Evolutionary conservation across 106 monocot species (phyloP).

Genomic region (Phalaenopsis equestris): DNA sequence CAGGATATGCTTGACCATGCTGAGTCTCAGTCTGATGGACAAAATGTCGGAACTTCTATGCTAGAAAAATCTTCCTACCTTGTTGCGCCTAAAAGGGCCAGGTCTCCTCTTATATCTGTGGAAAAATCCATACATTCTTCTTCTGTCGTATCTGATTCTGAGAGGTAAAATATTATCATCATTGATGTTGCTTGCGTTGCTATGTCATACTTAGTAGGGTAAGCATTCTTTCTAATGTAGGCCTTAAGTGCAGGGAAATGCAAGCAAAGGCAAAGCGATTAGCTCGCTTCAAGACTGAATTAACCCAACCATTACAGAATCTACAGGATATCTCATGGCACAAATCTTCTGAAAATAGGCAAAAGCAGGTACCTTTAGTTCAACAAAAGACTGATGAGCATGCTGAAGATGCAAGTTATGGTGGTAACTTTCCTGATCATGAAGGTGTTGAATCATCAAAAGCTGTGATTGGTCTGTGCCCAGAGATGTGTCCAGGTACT

Average conservation of each 20-base stretch:
- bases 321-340: slow-evolving; percentile 15
- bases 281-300: slow-evolving; percentile 68
- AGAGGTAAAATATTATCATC: slow-evolving; percentile 31
- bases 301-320: slow-evolving; percentile 37
- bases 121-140: slow-evolving; percentile 9
- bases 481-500: slow-evolving; percentile 97
- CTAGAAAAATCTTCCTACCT: slow-evolving; percentile 9
- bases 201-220: not conserved
- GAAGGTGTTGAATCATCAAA: slow-evolving; percentile 28
- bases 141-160: slow-evolving; percentile 27
- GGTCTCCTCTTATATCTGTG: slow-evolving; percentile 36
- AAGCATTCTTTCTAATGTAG: slow-evolving; percentile 7
- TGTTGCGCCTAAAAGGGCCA: slow-evolving; percentile 36
- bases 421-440: slow-evolving; percentile 19
- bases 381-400: not conserved
- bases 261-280: slow-evolving; percentile 80
- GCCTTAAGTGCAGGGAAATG: slow-evolving; percentile 47
- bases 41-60: slow-evolving; percentile 12
- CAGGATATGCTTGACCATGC: slow-evolving; percentile 11
- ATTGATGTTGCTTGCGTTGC: not conserved
- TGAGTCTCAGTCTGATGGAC: slow-evolving; percentile 8
- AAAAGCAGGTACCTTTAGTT: slow-evolving; percentile 12
- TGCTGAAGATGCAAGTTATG: slow-evolving; percentile 7
- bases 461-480: slow-evolving; percentile 66
- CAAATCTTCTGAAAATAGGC: slow-evolving; percentile 21